Conservation (phyloP, 225 moss, liverwort and hornwort species). For the Ulota crispa region DNA sequence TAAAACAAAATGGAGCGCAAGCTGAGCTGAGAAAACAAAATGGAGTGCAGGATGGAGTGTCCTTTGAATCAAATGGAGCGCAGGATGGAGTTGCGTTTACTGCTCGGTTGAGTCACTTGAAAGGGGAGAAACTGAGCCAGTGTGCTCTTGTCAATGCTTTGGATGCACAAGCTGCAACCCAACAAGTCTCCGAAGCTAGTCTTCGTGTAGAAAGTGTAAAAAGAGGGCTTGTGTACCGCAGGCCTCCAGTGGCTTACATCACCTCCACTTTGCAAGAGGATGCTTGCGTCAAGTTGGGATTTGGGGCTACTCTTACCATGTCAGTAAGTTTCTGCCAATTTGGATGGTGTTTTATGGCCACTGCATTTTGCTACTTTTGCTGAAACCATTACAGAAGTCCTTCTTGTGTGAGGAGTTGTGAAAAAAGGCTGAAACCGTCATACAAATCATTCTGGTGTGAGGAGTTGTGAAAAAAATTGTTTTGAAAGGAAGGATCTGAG, state of each 20-base stretch:
- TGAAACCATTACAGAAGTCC: background rate
- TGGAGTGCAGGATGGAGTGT: background rate
- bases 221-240: slow-evolving; percentile 58
- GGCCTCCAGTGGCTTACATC: slow-evolving; percentile 79
- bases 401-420: background rate
- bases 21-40: background rate
- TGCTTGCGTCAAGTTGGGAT: slow-evolving; percentile 83
- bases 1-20: background rate
- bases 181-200: slow-evolving; percentile 46
- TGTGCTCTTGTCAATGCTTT: slow-evolving; percentile 54
- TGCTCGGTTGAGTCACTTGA: slow-evolving; percentile 73
- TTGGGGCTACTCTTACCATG: slow-evolving; percentile 89
- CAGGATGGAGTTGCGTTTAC: slow-evolving; percentile 16
- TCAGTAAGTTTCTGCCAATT: slow-evolving; percentile 47
- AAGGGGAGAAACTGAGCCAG: slow-evolving; percentile 74
- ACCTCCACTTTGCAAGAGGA: slow-evolving; percentile 95
- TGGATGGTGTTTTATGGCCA: background rate
- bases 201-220: slow-evolving; percentile 75
- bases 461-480: background rate
- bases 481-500: background rate
- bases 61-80: slow-evolving; percentile 14
- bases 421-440: background rate
- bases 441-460: too few relatives aligned
- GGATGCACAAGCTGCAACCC: slow-evolving; percentile 54
- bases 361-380: background rate